Percentiles rank a stretch among this genome's conserved stretches.
These are phyloP conservation scores for Dactylorhiza incarnata DNA, from an alignment of 106 monocot genomes.

Conservation along the genomic window DNA sequence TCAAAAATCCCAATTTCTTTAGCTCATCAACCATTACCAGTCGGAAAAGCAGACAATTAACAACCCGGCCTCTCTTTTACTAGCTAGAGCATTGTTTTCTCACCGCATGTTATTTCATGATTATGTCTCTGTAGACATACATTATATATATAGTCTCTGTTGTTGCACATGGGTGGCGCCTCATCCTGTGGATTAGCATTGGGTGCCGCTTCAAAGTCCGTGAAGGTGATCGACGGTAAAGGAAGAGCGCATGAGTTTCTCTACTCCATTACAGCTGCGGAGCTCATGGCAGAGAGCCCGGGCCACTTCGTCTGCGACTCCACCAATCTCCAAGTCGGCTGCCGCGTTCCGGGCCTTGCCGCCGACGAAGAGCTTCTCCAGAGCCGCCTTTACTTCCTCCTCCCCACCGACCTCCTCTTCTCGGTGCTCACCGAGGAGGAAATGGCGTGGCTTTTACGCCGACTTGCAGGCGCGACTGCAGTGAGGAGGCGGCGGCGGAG, in stretches of 20 bases:
- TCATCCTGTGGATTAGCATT: slow-evolving; percentile 1
- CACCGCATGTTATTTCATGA: not conserved
- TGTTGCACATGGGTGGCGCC: slow-evolving; percentile 29
- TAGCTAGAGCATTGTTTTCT: too few relatives aligned
- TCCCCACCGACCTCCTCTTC: slow-evolving; percentile 70
- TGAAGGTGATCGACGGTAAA: slow-evolving; percentile 28
- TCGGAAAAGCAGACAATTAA: too few relatives aligned
- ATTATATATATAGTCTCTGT: not conserved
- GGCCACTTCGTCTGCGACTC: slow-evolving; percentile 59
- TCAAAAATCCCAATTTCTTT: too few relatives aligned
- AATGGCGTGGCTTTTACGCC: slow-evolving; percentile 25
- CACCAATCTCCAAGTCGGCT: slow-evolving; percentile 36
- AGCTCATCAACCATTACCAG: too few relatives aligned
- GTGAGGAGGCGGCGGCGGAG: slow-evolving; percentile 3
- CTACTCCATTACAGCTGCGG: slow-evolving; percentile 22
- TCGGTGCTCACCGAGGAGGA: slow-evolving; percentile 83
- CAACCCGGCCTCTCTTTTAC: not conserved
- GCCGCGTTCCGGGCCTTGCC: slow-evolving; percentile 36
- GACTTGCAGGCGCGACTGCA: slow-evolving; percentile 4
- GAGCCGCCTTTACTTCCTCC: slow-evolving; percentile 49
- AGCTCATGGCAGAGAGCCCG: slow-evolving; percentile 41
- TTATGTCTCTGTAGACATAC: not conserved
- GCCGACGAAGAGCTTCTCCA: slow-evolving; percentile 35
- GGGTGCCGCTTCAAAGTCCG: not conserved
- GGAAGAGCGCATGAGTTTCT: slow-evolving; percentile 24